Base-by-base conservation (phyloP, 441 rosid genomes). In the Croton laevigatus region DNA sequence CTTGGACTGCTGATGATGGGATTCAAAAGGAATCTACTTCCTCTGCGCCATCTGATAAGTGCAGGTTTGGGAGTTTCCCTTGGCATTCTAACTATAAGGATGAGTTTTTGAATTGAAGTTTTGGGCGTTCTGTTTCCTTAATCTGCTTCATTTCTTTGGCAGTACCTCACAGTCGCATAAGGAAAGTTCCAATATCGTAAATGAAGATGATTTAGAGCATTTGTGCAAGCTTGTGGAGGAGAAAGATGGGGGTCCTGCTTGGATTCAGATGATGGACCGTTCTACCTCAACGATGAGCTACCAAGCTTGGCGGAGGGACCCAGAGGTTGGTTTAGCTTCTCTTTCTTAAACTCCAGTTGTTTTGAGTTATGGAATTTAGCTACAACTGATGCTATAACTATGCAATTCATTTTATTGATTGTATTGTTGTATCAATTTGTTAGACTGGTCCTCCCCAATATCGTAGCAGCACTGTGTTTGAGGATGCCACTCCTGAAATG, bases 251-350 rank as follows among this genome's bases (percentile, higher is more conserved):
- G 99, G 98, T 48, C 98, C 97, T 68, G 76, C 86, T 75, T 95
- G 99, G 99, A 85, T 90, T 84, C 91, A 85, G 32, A 91, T 95
- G 96, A 95, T 95, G 99, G 89, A 95, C 73, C 89, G 96, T 5
- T 81, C 91, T 10, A 84, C 89, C 1, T 82, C 88, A 1, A 81
- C 85, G 19, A 86, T 94, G 91, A 38, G 74, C 60, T 94, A 92
- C 69, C 88, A 84, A 80, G 99, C 99, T 57, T 92, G 99, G 96
- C 86, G 90, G 51, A 78, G 99, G 79, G 98, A 94, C 77, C 91
- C 82, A 32, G 81, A 81, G 94, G 98, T 94, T 80, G 76, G 70
- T 67, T n/a, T 80, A 74, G 70, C 65, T n/a, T 52, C 62, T 17
- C 69, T 17, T 46, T 63, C 38, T 76, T 37, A 6, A 45, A 59